Base-by-base conservation (phyloP, 176 grass and related monocot genomes). In the Lolium perenne region DNA sequence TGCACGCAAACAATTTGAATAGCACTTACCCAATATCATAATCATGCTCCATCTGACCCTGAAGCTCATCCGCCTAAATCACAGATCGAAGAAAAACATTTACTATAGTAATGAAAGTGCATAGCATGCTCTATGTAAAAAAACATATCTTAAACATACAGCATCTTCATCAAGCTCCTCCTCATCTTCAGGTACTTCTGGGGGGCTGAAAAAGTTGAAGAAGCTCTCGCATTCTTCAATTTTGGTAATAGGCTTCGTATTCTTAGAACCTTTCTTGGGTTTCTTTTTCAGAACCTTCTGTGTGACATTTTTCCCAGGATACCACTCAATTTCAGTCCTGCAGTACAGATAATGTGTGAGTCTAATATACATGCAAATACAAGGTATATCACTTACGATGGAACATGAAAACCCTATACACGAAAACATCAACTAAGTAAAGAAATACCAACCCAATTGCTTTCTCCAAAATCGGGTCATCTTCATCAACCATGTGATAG, bases 181-280 rank as follows among this genome's bases (percentile, higher is more conserved):
- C 1, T 94, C 92, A n/a, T 96, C 88, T 10, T 94, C 92, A 74
- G 97, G 97, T 72, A 99, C 89, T 78, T 94, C 72, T 21, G 94
- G 97, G 23, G 97, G 97, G 43, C 38, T 93, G 67, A 99, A 99
- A 76, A 99, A 96, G 88, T 99, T 96, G 84, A 99, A 99, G 82
- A 99, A 99, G 69, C 97, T 99, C 77, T 96, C 94, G 69, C 97
- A 99, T 0, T 60, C 55, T 94, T 99, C 97, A 51, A 85, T 99
- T 91, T 96, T 99, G 45, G 94, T 94, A 41, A 96, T 86, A 78
- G 92, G 92, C 20, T 99, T 96, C 0, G 87, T 26, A 56, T 94
- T 94, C 85, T 96, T 96, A 50, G 97, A 96, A 65, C 97, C 94
- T 82, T 96, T 99, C 77, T 91, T 99, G 10, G 92, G 94, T 80